phyloP scores from a whole-genome alignment of 163 green algal species.

The Scenedesmus sp. region DNA sequence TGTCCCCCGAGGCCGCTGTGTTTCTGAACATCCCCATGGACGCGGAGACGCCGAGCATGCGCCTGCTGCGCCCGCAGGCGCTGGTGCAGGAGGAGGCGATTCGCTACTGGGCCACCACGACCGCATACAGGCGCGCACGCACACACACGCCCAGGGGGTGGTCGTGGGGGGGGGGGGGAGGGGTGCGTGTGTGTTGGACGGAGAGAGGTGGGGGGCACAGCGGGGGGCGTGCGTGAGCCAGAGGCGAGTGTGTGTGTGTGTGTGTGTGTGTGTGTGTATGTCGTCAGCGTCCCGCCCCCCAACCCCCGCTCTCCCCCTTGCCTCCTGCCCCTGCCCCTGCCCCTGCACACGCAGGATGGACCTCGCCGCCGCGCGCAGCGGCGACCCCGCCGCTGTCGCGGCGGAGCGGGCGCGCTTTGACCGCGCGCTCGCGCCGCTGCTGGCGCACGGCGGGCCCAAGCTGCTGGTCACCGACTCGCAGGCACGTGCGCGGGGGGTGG shows the following conservation, averaged over 20 bases:
- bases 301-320: no score
- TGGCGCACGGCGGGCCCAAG: slow-evolving; percentile 55
- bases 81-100: slow-evolving; percentile 74
- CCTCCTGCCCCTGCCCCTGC: slow-evolving; percentile 26
- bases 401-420: slow-evolving; percentile 62
- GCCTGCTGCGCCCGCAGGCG: slow-evolving; percentile 72
- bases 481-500: slow-evolving; percentile 19
- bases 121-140: slow-evolving; percentile 31
- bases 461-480: slow-evolving; percentile 71
- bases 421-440: slow-evolving; percentile 51
- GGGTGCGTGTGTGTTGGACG: no score
- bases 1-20: slow-evolving; percentile 51
- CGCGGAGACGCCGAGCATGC: slow-evolving; percentile 67
- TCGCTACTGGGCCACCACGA: slow-evolving; percentile 56
- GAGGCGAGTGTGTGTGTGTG: not conserved
- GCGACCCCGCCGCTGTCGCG: slow-evolving; percentile 38
- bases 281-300: no score
- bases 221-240: not conserved
- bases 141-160: not conserved
- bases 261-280: no score
- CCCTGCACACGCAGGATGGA: slow-evolving; percentile 61
- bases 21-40: slow-evolving; percentile 74
- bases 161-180: not conserved
- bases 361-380: slow-evolving; percentile 60
- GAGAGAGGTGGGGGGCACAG: not conserved